These are phyloP conservation scores for Trichosanthes truncata DNA, from an alignment of 306 rosid species.

Conservation along the genomic window DNA sequence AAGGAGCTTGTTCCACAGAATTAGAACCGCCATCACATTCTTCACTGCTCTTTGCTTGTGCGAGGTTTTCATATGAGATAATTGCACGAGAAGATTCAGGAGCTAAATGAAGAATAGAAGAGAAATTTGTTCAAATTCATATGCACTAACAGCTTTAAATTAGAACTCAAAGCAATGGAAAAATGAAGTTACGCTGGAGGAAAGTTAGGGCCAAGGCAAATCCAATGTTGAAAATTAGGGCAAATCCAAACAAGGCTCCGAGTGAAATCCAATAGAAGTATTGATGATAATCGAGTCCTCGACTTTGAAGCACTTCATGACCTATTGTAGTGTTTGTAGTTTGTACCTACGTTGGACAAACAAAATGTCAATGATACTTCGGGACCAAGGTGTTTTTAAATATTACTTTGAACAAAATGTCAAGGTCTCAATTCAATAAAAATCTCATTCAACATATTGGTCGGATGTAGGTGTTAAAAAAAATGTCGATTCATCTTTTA, in stretches of 20 bases:
- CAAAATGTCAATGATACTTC: background rate
- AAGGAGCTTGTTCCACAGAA: background rate
- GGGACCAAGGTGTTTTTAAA: background rate
- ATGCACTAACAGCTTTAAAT: background rate
- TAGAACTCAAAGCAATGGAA: background rate
- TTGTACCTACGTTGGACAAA: conserved; percentile 4
- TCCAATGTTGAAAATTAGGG: conserved; percentile 27
- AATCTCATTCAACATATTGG: too few species aligned
- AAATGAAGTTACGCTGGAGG: conserved; percentile 26
- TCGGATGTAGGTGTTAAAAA: too few species aligned
- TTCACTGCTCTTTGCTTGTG: conserved; percentile 12
- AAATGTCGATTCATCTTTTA: too few species aligned
- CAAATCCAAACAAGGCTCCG: conserved; percentile 30
- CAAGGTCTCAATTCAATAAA: too few species aligned
- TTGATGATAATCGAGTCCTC: conserved; percentile 26
- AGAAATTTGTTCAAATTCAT: background rate
- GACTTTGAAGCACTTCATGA: conserved; percentile 19
- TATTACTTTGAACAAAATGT: too few species aligned
- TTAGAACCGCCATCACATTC: background rate
- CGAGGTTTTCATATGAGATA: conserved; percentile 26
- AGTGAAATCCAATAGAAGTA: conserved; percentile 33
- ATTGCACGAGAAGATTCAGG: conserved; percentile 26
- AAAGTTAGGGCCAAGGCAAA: conserved; percentile 27
- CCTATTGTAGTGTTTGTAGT: conserved; percentile 19
- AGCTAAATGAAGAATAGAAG: conserved; percentile 19